Conservation (phyloP, 306 rosid genomes). For the Betula pendula region DNA sequence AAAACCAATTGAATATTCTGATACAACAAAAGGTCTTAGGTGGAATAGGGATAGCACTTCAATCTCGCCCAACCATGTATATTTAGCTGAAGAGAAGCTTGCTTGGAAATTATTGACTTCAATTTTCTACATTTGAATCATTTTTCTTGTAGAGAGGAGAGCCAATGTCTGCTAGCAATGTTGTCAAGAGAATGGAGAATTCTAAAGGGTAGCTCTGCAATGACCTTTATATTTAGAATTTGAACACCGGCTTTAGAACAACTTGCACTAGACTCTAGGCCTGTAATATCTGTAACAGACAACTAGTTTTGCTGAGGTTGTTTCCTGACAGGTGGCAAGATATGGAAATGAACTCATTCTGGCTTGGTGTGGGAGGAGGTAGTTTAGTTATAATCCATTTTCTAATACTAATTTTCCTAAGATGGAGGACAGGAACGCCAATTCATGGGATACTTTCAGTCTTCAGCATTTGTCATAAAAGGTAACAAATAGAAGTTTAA, state of each 20-base stretch:
- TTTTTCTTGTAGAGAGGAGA: slow-evolving; percentile 66
- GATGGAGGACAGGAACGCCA: slow-evolving; percentile 51
- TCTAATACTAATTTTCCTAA: slow-evolving; percentile 42
- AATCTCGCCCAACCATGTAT: slow-evolving; percentile 14
- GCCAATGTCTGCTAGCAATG: slow-evolving; percentile 53
- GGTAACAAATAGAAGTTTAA: slow-evolving; percentile 26
- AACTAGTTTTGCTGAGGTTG: too few species aligned
- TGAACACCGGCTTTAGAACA: slow-evolving; percentile 2
- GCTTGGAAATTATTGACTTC: slow-evolving; percentile 5
- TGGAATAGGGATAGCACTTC: slow-evolving; percentile 45
- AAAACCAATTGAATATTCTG: slow-evolving; percentile 48
- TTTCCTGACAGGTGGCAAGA: slow-evolving; percentile 51
- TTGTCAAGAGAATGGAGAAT: slow-evolving; percentile 46
- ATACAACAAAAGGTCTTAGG: slow-evolving; percentile 59
- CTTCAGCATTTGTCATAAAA: slow-evolving; percentile 51
- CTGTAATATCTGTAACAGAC: neutral
- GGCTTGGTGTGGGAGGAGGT: slow-evolving; percentile 65
- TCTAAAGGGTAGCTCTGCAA: slow-evolving; percentile 46
- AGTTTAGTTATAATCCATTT: slow-evolving; percentile 45
- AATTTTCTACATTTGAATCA: slow-evolving; percentile 21
- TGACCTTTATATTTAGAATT: slow-evolving; percentile 17
- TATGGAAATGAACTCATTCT: slow-evolving; percentile 65
- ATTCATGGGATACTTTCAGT: slow-evolving; percentile 55
- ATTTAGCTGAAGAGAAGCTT: slow-evolving; percentile 25
- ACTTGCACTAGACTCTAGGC: neutral